These are phyloP conservation scores for Ichthyophthirius multifiliis DNA, from an alignment of 169 alveolate genomes.

Conservation along the genomic window DNA sequence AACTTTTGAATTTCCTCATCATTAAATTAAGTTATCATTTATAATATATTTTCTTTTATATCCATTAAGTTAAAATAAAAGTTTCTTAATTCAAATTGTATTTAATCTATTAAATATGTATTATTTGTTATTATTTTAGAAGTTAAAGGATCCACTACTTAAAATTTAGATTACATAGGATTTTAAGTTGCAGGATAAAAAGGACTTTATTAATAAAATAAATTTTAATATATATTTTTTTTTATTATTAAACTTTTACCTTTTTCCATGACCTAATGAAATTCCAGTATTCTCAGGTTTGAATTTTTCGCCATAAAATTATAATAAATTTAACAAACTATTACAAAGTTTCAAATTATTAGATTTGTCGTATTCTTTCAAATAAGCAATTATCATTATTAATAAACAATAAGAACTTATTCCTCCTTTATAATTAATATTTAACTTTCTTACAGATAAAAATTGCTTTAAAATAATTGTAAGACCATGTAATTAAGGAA, in stretches of 20 bases:
- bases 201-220: background rate
- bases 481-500: background rate
- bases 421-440: conserved; percentile 13
- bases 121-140: background rate
- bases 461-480: conserved; percentile 1
- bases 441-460: conserved; percentile 4
- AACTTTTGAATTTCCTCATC: background rate
- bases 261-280: background rate
- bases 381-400: conserved; percentile 13
- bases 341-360: background rate
- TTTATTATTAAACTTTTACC: background rate
- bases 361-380: background rate
- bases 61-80: background rate
- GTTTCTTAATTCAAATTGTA: background rate
- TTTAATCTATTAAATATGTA: background rate
- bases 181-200: background rate
- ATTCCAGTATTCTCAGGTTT: conserved; percentile 9
- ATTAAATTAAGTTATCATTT: background rate
- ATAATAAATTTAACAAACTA: background rate
- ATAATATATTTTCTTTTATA: background rate
- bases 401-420: conserved; percentile 5
- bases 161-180: background rate
- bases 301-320: background rate
- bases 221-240: too few species aligned
- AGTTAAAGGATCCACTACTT: conserved; percentile 5